phyloP scores from a whole-genome alignment of 441 rosid genomes.

The Kokia cookei region DNA sequence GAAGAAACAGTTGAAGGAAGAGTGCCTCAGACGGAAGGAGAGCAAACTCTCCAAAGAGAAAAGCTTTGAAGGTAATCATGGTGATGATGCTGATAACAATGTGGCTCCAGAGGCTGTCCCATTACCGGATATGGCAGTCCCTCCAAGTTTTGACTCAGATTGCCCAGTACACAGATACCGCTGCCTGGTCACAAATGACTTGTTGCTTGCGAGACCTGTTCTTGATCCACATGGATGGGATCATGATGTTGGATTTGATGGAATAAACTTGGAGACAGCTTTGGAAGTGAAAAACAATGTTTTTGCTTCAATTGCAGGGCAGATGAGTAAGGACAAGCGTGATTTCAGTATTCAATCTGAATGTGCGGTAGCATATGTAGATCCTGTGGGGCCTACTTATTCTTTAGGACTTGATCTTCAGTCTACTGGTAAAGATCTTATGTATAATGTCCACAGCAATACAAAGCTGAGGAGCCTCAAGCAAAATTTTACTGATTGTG shows the following conservation, averaged over 20 bases:
- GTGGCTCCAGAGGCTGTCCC: constrained; percentile 47
- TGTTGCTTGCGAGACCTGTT: constrained; percentile 75
- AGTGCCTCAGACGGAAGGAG: constrained; percentile 40
- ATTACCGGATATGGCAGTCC: constrained; percentile 75
- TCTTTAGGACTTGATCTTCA: constrained; percentile 69
- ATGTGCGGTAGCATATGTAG: constrained; percentile 52
- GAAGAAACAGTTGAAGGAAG: constrained; percentile 82
- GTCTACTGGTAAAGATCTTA: constrained; percentile 68
- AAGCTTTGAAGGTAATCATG: constrained; percentile 15
- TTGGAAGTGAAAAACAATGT: constrained; percentile 41
- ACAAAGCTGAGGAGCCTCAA: constrained; percentile 54
- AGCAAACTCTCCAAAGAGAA: constrained; percentile 37
- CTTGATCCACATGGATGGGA: constrained; percentile 96
- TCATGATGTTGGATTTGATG: constrained; percentile 90
- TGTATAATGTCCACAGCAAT: constrained; percentile 54
- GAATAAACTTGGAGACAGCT: constrained; percentile 73
- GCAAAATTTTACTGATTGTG: constrained; percentile 58
- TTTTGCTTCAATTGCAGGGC: constrained; percentile 60
- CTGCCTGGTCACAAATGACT: constrained; percentile 48
- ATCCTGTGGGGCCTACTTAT: constrained; percentile 44
- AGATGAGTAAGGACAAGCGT: constrained; percentile 75
- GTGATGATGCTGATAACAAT: constrained; percentile 25
- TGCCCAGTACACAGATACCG: constrained; percentile 64
- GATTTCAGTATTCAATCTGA: constrained; percentile 73
- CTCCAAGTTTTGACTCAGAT: constrained; percentile 75